Percentiles rank a stretch among this genome's conserved stretches.
These are phyloP conservation scores for Trifolium subterraneum DNA, from an alignment of 306 rosid genomes.

Conservation along the genomic window DNA sequence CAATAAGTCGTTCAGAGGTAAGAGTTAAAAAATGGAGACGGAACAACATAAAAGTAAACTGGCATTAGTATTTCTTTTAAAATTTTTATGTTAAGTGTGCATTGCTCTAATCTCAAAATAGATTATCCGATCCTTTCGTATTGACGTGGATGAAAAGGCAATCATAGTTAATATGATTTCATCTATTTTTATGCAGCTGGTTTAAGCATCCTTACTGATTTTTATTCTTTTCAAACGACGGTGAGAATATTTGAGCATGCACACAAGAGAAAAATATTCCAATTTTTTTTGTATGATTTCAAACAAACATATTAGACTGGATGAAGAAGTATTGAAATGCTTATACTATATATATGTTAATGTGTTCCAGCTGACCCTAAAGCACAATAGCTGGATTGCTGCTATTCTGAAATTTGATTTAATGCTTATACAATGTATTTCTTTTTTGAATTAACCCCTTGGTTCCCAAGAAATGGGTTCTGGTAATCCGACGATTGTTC, in stretches of 20 bases:
- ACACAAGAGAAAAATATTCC: constrained; percentile 2
- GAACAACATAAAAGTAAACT: constrained; percentile 25
- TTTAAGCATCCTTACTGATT: not conserved
- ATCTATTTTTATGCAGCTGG: constrained; percentile 21
- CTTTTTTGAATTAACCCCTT: not conserved
- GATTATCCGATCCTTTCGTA: not conserved
- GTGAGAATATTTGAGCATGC: constrained; percentile 32
- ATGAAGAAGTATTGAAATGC: constrained; percentile 4
- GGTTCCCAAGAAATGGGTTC: not conserved
- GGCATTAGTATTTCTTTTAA: constrained; percentile 17
- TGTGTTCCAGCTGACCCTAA: not conserved
- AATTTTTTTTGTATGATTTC: not conserved
- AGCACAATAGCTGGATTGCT: not conserved
- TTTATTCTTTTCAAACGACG: constrained; percentile 7
- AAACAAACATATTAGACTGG: not conserved
- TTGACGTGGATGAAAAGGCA: constrained; percentile 7
- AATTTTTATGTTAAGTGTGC: not conserved
- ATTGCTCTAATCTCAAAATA: constrained; percentile 16
- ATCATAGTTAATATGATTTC: constrained; percentile 16
- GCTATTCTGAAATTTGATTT: not conserved
- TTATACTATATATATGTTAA: not conserved
- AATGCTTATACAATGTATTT: not conserved
- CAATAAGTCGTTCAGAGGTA: constrained; percentile 51
- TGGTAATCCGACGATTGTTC: not conserved
- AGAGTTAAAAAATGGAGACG: constrained; percentile 44